Evolutionary conservation across 441 rosid species (phyloP), one percentile per base, ranked within the genome.

Genomic region (Hura crepitans): DNA sequence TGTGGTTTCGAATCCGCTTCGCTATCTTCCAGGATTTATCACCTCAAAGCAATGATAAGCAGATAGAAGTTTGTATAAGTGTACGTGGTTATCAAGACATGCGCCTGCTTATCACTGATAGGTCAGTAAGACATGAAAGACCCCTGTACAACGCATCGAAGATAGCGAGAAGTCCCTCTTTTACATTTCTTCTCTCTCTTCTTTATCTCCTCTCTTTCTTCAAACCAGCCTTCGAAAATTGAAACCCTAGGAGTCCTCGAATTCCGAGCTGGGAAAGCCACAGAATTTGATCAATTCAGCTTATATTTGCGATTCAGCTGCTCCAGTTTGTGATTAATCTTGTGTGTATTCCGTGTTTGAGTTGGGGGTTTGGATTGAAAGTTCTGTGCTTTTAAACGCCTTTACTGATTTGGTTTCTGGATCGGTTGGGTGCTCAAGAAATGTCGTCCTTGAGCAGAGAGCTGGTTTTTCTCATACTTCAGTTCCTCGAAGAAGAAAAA

Each of bases 401-500:
- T 65, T 22, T 58, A 22, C 33, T 58, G 33, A 23, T 70, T 50
- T 51, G 74, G 74, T 9, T 25, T 60, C 13, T 64, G 63, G 72
- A 61, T 71, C 66, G 56, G 54, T 46, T 56, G 35, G 45, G 30
- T 30, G 47, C 20, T 6, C 25, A 43, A 39, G n/a, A 61, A 54
- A 89, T 90, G 98, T 82, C 93, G 47, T 89, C 96, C 66, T 75
- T 93, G 72, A 90, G 92, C 82, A 87, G 96, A 71, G 98, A 93
- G 79, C 68, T 90, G 82, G 98, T 93, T 80, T 89, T 90, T 77
- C 93, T 93, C 67, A 85, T 93, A 78, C 97, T 93, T 46, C 98
- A 93, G 74, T 93, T 93, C 71, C 97, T 93, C 5, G 96, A 90
- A 65, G 98, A 93, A 78, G 97, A 93, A 84, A 90, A 90, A 76